Evolutionary conservation across 2,329 filamentous ascomycete genomes (phyloP), one percentile per base, ranked within the genome.

Genomic region (Cladobotryum mycophilum): DNA sequence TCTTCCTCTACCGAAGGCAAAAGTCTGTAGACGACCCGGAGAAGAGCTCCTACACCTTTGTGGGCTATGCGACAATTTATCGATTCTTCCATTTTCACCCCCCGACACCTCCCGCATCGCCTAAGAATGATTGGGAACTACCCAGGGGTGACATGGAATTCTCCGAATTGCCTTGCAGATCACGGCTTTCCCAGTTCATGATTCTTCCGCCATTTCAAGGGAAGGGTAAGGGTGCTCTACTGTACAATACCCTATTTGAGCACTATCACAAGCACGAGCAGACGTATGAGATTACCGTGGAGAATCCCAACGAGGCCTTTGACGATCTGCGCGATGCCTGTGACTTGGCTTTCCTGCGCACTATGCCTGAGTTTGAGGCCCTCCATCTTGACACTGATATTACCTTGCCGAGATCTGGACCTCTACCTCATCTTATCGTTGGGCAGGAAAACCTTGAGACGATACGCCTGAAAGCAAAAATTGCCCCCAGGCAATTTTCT

Each of bases 121-220:
- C 72, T 12, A 61, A 56, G 30, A 60, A 60, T 17, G 64, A 70
- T 13, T 75, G 73, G 68, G 73, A 76, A 64, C 61, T 79, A 52
- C 67, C 72, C 47, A 52, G 65, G 57, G 61, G 71, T 37, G 66
- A 78, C 33, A 67, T 78, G 43, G 69, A 75, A 43, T 73, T 85
- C 56, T 67, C 79, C 4, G 72, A 84, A 45, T 76, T 91, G 2
- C 86, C 88, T 12, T 86, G 85, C 60, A 84, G 92, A 37, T 82
- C 89, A 53, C 81, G 95, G 41, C 88, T 99, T 57, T 95, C 92
- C 0, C 93, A 99, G 66, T 97, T 97, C 68, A 64, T 99, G 54
- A 85, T 99, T 55, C 76, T 99, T 11, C 91, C 91, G 2, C 86
- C 89, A 5, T 95, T 89, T 67, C 91, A 96, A 65, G 78, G 81